Conservation (phyloP, 495 filamentous ascomycete genomes). For the Talaromyces wortmannii region DNA sequence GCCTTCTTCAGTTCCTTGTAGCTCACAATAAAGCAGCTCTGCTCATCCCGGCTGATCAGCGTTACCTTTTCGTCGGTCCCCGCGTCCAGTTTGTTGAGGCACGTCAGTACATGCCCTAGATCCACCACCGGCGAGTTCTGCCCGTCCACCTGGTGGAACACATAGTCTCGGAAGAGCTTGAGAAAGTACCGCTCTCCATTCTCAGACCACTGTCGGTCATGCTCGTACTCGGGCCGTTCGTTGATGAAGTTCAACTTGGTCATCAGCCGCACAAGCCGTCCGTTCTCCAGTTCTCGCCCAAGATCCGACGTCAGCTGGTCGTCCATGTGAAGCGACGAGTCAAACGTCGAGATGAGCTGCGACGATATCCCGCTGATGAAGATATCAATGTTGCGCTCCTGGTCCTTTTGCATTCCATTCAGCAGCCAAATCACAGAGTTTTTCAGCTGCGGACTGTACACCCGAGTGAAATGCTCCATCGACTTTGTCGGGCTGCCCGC, state of each 20-base stretch:
- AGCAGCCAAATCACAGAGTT: constrained; percentile 75
- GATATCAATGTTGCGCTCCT: constrained; percentile 64
- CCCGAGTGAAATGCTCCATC: constrained; percentile 64
- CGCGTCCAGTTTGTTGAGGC: constrained; percentile 87
- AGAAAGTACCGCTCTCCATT: constrained; percentile 84
- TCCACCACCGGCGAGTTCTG: constrained; percentile 74
- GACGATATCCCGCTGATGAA: constrained; percentile 70
- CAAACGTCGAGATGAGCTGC: constrained; percentile 62
- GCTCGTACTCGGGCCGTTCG: constrained; percentile 79
- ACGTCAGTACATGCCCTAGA: constrained; percentile 75
- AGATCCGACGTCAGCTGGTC: constrained; percentile 68
- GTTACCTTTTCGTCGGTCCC: constrained; percentile 80
- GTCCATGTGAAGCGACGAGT: constrained; percentile 65
- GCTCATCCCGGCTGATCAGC: constrained; percentile 81
- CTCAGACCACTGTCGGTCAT: constrained; percentile 73
- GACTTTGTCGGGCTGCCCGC: constrained; percentile 51
- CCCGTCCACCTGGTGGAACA: constrained; percentile 90
- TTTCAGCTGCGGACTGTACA: constrained; percentile 66
- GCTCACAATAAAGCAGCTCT: constrained; percentile 75
- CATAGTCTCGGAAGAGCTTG: constrained; percentile 92
- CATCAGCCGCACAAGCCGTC: constrained; percentile 73
- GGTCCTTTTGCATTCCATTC: constrained; percentile 37
- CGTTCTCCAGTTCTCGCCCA: constrained; percentile 80
- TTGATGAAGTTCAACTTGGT: constrained; percentile 79
- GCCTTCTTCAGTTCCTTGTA: constrained; percentile 83